Percentiles rank a stretch among this genome's conserved stretches.
These are phyloP conservation scores for Sophora flavescens DNA, from an alignment of 306 rosid genomes.

Conservation along the genomic window DNA sequence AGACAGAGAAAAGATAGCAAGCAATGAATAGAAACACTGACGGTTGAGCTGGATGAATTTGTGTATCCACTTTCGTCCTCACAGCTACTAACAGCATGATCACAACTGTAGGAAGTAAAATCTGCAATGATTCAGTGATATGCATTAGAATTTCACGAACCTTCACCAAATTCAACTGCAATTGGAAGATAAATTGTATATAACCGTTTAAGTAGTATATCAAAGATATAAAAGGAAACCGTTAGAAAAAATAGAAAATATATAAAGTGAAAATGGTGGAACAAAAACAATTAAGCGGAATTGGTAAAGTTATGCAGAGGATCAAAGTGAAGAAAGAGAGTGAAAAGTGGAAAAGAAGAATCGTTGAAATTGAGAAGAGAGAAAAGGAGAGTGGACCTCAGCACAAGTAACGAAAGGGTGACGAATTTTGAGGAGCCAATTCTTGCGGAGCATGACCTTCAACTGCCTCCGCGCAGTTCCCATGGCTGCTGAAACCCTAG, in stretches of 20 bases:
- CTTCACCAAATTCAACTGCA: conserved; percentile 29
- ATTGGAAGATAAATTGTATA: conserved; percentile 10
- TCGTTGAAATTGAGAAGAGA: not conserved
- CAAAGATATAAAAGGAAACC: conserved; percentile 29
- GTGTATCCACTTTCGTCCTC: conserved; percentile 86
- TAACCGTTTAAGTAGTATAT: not conserved
- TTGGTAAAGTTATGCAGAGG: conserved; percentile 7
- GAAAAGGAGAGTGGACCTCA: conserved; percentile 63
- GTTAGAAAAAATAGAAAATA: not conserved
- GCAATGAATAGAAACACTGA: conserved; percentile 56
- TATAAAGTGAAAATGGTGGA: not conserved
- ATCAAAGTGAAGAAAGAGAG: conserved; percentile 16
- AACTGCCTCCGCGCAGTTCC: conserved; percentile 77
- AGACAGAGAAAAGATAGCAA: conserved; percentile 9
- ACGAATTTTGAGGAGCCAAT: conserved; percentile 95
- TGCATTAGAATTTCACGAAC: conserved; percentile 33
- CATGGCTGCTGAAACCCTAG: conserved; percentile 64
- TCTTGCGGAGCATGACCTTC: conserved; percentile 91
- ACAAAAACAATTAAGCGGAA: not conserved
- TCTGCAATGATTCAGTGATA: conserved; percentile 61
- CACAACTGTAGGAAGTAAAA: conserved; percentile 92
- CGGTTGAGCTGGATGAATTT: conserved; percentile 88
- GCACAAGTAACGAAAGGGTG: conserved; percentile 83
- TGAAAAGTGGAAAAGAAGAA: not conserved
- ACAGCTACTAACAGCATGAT: conserved; percentile 82